Conservation (phyloP, 169 alveolate genomes). For the Pseudocohnilembus persalinus region DNA sequence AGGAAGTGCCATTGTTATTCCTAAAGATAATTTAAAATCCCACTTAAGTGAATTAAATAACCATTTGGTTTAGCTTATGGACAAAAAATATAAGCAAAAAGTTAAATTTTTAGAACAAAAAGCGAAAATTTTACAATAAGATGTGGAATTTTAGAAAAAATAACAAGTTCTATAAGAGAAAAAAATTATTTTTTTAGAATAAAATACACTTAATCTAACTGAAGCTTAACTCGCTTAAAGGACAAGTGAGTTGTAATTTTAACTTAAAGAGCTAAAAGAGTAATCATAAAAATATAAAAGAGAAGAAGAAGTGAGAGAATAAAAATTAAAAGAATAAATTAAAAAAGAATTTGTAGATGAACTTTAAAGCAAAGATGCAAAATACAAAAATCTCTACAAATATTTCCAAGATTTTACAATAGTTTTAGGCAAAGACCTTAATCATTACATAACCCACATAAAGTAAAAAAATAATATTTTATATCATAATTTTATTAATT, state of each 20-base stretch:
- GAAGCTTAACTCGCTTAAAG: constrained; percentile 13
- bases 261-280: background rate
- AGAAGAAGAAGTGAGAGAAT: background rate
- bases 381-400: background rate
- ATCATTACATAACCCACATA: background rate
- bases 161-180: background rate
- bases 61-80: constrained; percentile 4
- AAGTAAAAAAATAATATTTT: too few species aligned
- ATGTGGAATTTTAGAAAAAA: constrained; percentile 16
- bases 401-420: constrained; percentile 5
- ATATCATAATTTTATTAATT: too few species aligned
- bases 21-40: background rate
- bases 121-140: constrained; percentile 3
- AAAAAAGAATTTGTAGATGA: constrained; percentile 9
- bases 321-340: constrained; percentile 1
- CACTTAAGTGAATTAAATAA: constrained; percentile 5
- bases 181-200: constrained; percentile 17
- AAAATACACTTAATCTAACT: constrained; percentile 1
- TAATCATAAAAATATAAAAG: background rate
- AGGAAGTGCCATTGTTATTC: constrained; percentile 4
- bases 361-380: background rate
- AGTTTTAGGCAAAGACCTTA: background rate
- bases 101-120: background rate
- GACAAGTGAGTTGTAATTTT: constrained; percentile 1
- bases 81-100: constrained; percentile 2